Conservation (phyloP, 768 basidiomycete species). For the Boletus bicolor region DNA sequence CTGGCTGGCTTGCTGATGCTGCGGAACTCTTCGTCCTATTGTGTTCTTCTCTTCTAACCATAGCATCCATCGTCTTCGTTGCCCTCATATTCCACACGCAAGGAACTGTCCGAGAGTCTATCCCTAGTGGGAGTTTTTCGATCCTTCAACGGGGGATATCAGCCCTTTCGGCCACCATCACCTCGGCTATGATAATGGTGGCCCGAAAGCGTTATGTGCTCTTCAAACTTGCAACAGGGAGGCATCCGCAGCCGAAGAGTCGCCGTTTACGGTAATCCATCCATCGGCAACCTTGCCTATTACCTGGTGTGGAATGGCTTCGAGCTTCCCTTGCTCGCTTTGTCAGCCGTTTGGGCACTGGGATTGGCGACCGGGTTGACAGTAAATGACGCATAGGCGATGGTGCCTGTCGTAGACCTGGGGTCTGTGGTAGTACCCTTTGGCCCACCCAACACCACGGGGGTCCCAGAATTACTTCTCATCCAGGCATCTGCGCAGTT, state of each 20-base stretch:
- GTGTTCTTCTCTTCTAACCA: neutral
- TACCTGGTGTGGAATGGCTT: neutral
- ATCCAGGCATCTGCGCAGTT: no score
- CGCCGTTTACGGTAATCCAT: neutral
- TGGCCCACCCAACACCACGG: neutral
- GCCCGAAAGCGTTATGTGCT: conserved; percentile 3
- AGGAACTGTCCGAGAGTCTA: neutral
- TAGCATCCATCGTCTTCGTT: neutral
- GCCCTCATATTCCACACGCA: neutral
- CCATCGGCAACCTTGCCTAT: neutral
- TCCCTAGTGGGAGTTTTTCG: neutral
- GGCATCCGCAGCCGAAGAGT: conserved; percentile 3
- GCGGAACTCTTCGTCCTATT: neutral
- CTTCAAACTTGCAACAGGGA: neutral
- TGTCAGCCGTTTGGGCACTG: neutral
- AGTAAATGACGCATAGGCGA: neutral
- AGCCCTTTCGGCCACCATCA: neutral
- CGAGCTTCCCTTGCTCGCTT: conserved; percentile 1
- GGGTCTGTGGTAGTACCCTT: neutral
- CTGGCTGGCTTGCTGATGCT: neutral
- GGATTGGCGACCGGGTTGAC: conserved; percentile 2
- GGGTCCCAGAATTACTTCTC: neutral
- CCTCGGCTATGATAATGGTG: conserved; percentile 3
- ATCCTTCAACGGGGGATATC: neutral
- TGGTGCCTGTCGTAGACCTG: neutral